Evolutionary conservation across 768 basidiomycete species (phyloP).

Genomic region (Boletus rubescentipes): DNA sequence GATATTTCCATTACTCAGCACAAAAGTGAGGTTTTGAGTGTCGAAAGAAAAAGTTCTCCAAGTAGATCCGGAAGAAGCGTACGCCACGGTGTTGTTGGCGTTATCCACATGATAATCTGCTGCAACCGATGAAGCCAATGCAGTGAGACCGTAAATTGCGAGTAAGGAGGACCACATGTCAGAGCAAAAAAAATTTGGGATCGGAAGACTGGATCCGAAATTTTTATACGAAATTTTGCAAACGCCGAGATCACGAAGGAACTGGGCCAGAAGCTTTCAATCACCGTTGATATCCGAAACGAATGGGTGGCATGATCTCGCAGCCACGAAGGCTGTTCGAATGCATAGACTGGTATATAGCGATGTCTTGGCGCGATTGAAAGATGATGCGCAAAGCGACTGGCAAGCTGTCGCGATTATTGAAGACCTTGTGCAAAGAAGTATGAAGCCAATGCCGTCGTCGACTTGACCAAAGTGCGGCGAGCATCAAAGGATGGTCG

Average conservation of each 20-base stretch:
- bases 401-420: no score
- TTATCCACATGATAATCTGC: slow-evolving; percentile 18
- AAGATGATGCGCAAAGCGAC: no score
- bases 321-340: not conserved
- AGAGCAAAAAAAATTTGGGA: no score
- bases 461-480: no score
- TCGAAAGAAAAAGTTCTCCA: slow-evolving; percentile 6
- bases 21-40: slow-evolving; percentile 7
- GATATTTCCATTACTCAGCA: not conserved
- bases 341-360: no score
- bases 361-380: no score
- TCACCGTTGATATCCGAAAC: not conserved
- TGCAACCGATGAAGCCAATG: not conserved
- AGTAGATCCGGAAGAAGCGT: not conserved
- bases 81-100: slow-evolving; percentile 6
- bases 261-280: not conserved
- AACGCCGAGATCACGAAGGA: not conserved
- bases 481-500: no score
- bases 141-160: not conserved
- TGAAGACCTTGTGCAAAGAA: no score
- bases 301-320: not conserved
- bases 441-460: no score
- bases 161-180: not conserved
- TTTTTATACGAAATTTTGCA: not conserved
- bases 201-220: not conserved